Conservation (phyloP, 169 alveolate species). For the Eimeria tenella region DNA sequence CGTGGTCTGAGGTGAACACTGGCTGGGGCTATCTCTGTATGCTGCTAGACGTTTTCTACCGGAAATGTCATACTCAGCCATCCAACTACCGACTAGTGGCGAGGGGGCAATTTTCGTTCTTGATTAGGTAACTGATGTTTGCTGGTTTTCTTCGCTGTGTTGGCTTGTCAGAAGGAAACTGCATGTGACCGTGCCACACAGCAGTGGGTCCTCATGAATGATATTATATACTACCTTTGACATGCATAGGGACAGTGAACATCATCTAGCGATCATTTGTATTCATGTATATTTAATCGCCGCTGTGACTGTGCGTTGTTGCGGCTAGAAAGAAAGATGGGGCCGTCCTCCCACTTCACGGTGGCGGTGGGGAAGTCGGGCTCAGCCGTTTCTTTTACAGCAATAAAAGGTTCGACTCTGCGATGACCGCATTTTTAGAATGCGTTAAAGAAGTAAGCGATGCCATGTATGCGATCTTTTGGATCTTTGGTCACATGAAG, state of each 20-base stretch:
- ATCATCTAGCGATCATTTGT: neutral
- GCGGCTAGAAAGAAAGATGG: conserved; percentile 71
- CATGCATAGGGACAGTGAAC: too few species aligned
- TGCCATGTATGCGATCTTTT: too few species aligned
- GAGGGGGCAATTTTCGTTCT: conserved; percentile 78
- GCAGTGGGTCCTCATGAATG: too few species aligned
- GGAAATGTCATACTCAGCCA: conserved; percentile 75
- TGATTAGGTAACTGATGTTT: conserved; percentile 32
- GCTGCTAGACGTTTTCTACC: conserved; percentile 80
- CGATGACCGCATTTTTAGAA: conserved; percentile 77
- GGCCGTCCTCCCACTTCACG: conserved; percentile 73
- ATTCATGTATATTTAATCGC: neutral
- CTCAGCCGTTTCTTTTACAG: conserved; percentile 75
- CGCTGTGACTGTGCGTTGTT: neutral
- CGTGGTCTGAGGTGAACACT: conserved; percentile 81
- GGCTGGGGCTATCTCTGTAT: conserved; percentile 83
- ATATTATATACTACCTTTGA: too few species aligned
- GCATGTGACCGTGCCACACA: too few species aligned
- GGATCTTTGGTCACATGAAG: neutral
- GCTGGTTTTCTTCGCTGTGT: too few species aligned
- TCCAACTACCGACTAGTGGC: conserved; percentile 81
- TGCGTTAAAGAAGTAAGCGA: conserved; percentile 65
- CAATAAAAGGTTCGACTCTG: conserved; percentile 74
- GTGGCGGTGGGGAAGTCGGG: conserved; percentile 77
- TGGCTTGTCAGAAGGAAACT: too few species aligned